Evolutionary conservation across 2,329 filamentous ascomycete genomes (phyloP).

Genomic region (Fusarium oligoseptatum): DNA sequence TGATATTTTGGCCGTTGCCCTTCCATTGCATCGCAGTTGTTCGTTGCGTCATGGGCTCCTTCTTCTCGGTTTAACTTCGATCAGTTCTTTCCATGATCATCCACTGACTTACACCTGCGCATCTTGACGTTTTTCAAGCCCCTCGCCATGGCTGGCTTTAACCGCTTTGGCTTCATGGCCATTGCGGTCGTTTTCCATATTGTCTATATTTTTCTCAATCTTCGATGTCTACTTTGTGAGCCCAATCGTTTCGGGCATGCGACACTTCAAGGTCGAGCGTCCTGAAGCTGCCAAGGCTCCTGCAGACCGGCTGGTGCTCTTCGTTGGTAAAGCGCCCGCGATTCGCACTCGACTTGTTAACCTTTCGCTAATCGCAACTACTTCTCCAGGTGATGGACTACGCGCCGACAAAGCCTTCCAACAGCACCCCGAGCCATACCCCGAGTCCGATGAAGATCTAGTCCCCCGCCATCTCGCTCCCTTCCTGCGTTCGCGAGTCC

Average conservation of each 20-base stretch:
- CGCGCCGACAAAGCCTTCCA: slow-evolving; percentile 99
- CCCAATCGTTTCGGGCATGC: slow-evolving; percentile 96
- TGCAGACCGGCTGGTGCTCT: slow-evolving; percentile 90
- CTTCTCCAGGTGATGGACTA: slow-evolving; percentile 80
- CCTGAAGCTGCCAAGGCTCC: slow-evolving; percentile 74
- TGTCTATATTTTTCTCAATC: slow-evolving; percentile 91
- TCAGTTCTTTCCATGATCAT: slow-evolving; percentile 5
- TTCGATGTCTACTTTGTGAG: slow-evolving; percentile 99
- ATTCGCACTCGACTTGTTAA: not conserved
- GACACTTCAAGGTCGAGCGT: slow-evolving; percentile 78
- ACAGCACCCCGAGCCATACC: slow-evolving; percentile 88
- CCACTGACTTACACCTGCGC: slow-evolving; percentile 41
- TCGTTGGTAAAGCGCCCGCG: slow-evolving; percentile 76
- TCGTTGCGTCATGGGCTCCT: slow-evolving; percentile 25
- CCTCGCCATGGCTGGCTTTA: slow-evolving; percentile 65
- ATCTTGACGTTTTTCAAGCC: not conserved
- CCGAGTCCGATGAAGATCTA: slow-evolving; percentile 73
- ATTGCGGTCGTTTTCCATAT: slow-evolving; percentile 93
- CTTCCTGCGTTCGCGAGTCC: slow-evolving; percentile 88
- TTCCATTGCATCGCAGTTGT: not conserved
- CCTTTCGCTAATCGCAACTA: slow-evolving; percentile 18
- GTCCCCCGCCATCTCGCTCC: slow-evolving; percentile 86
- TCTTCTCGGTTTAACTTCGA: not conserved
- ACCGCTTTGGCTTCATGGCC: slow-evolving; percentile 85
- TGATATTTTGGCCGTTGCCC: not conserved